A percentile compares a stretch with the other conserved stretches of the same genome.
Conservation (phyloP, 345 rosid genomes). For the Salix viminalis region DNA sequence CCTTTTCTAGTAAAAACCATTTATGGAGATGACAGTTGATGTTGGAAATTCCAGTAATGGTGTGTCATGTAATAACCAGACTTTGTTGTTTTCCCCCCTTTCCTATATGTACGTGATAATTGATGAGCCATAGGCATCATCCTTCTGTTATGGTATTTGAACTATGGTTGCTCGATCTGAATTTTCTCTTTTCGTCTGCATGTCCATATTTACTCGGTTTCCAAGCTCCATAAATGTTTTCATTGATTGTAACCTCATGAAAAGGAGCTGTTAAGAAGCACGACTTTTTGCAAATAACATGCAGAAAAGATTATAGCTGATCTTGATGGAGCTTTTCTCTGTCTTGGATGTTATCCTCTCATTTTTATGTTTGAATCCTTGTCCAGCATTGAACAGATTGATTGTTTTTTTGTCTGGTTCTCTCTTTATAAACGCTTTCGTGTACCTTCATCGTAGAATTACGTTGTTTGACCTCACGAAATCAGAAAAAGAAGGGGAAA, state of each 20-base stretch:
- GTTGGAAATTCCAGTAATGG: neutral
- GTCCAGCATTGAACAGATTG: neutral
- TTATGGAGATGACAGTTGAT: neutral
- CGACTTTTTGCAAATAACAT: slow-evolving; percentile 25
- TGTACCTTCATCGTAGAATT: too few species aligned
- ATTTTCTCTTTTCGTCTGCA: neutral
- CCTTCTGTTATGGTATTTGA: neutral
- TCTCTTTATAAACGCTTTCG: neutral
- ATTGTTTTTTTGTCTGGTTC: neutral
- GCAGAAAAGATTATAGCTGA: slow-evolving; percentile 18
- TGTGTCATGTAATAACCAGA: neutral
- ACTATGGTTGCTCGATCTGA: neutral
- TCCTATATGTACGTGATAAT: neutral
- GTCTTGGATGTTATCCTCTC: neutral
- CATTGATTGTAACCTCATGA: slow-evolving; percentile 6
- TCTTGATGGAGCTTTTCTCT: slow-evolving; percentile 7
- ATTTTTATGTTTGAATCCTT: neutral
- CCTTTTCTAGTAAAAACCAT: neutral
- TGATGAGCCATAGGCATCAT: neutral
- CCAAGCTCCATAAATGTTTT: neutral
- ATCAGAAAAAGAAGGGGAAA: neutral
- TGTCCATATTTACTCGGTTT: neutral
- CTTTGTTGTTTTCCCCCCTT: neutral
- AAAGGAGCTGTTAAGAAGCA: slow-evolving; percentile 17
- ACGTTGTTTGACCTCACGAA: neutral